Evolutionary conservation across 306 rosid species (phyloP), one percentile per base, ranked within the genome.

Genomic region (Geum urbanum): DNA sequence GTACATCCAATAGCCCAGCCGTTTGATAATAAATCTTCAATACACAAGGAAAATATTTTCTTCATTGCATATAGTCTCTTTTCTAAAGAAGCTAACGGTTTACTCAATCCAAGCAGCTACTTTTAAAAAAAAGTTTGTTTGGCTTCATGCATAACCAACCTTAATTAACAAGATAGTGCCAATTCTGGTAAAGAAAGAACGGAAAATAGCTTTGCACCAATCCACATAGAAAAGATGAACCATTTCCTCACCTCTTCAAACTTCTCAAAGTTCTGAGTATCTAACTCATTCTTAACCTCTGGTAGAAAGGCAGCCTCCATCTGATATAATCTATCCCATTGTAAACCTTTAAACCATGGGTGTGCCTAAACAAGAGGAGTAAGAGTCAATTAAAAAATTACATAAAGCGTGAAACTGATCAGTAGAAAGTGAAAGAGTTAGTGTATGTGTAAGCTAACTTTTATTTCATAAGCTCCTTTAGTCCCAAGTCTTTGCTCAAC

Each of bases 251-350:
- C 97, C 97, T 91, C 97, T 69, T 85, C 92, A 82, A 86, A 91
- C 81, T 86, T 83, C 79, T 91, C 97, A 80, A 91, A 91, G 77
- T 91, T 91, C 67, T 84, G 92, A 69, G 97, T 91, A 75, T 91
- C 97, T 71, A 91, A 79, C 77, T 91, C 96, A 53, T 83, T 88
- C n/a, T 88, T 89, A 77, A 91, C 92, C 84, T 88, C 89, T 16
- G 97, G 97, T 53, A 85, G 76, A 74, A 91, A 88, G 63, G 95
- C 97, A 75, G 97, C 97, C 79, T 86, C 83, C 91, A 88, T 88
- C 77, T 86, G 86, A 82, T 91, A 91, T 73, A 91, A 68, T 64
- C 65, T 86, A 46, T 91, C 96, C 97, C 97, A 91, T 65, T 82
- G 86, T 63, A 81, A 37, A 47, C 89, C 92, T 69, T 80, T 79